Percentiles rank a stretch among this genome's conserved stretches.
Conservation (phyloP, 2,329 filamentous ascomycete species). For the Neopestalotiopsis clavispora region DNA sequence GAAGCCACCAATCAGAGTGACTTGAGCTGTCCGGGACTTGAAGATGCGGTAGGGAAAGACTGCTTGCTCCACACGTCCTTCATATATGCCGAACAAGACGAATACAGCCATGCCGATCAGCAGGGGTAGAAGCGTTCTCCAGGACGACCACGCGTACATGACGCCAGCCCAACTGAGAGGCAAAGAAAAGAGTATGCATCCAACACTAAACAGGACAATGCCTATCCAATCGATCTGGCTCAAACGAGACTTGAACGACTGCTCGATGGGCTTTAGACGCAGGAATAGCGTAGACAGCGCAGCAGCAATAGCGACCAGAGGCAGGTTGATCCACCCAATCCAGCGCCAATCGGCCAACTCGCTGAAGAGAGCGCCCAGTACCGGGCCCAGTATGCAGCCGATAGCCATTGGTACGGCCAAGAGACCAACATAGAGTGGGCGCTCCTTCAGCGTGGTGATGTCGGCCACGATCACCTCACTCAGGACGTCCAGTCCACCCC, state of each 20-base stretch:
- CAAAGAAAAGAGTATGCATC: constrained; percentile 30
- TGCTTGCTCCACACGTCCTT: constrained; percentile 31
- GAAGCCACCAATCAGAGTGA: constrained; percentile 31
- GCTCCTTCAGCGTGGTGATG: constrained; percentile 38
- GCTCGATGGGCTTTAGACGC: constrained; percentile 24
- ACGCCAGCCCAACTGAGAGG: constrained; percentile 40
- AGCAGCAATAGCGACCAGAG: constrained; percentile 27
- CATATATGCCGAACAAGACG: constrained; percentile 32
- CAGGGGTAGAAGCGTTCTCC: constrained; percentile 38
- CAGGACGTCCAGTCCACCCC: constrained; percentile 36
- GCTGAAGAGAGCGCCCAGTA: constrained; percentile 34
- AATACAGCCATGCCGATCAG: constrained; percentile 34
- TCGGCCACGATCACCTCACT: constrained; percentile 38
- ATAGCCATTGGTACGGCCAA: constrained; percentile 32
- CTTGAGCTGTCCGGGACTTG: constrained; percentile 25
- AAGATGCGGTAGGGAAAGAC: constrained; percentile 40
- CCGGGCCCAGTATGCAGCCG: constrained; percentile 34
- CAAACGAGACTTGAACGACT: constrained; percentile 24
- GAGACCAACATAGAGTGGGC: constrained; percentile 33
- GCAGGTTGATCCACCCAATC: constrained; percentile 38
- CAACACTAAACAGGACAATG: constrained; percentile 31
- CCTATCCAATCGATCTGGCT: constrained; percentile 37
- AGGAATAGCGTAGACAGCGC: constrained; percentile 26
- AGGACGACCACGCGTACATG: constrained; percentile 39
- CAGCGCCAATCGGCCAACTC: constrained; percentile 32